Evolutionary conservation across 441 rosid genomes (phyloP).

Genomic region (Erodium trifolium): DNA sequence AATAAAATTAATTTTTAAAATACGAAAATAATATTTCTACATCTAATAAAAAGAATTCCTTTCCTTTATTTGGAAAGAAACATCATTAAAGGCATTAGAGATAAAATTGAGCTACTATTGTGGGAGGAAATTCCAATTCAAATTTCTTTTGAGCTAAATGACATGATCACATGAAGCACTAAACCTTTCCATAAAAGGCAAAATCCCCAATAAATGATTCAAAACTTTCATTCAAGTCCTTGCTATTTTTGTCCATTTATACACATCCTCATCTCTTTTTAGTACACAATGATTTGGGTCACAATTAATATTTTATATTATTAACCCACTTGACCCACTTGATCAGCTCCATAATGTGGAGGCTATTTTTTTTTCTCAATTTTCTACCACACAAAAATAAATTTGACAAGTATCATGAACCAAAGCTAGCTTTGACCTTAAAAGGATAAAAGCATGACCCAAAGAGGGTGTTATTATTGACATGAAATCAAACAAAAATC

Average conservation of each 20-base stretch:
- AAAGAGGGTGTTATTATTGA: no score
- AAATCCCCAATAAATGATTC: neutral
- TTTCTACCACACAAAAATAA: neutral
- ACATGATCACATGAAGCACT: slow-evolving; percentile 4
- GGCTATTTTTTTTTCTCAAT: neutral
- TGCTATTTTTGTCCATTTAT: neutral
- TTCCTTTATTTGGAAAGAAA: neutral
- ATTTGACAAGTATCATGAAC: no score
- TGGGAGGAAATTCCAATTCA: neutral
- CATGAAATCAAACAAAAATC: no score
- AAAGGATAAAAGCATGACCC: no score
- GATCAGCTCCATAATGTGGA: no score
- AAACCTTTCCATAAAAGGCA: neutral
- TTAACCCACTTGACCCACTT: neutral
- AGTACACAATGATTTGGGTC: neutral
- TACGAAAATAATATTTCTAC: no score
- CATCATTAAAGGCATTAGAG: neutral
- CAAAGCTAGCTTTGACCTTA: no score
- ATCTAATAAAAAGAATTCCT: no score
- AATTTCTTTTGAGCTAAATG: neutral
- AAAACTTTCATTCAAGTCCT: neutral
- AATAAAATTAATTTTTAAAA: no score
- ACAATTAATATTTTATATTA: neutral
- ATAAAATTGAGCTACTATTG: neutral
- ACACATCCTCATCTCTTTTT: neutral